These are phyloP conservation scores for Ophiorrhiza pumila DNA, from an alignment of 257 asterid genomes.

Conservation along the genomic window DNA sequence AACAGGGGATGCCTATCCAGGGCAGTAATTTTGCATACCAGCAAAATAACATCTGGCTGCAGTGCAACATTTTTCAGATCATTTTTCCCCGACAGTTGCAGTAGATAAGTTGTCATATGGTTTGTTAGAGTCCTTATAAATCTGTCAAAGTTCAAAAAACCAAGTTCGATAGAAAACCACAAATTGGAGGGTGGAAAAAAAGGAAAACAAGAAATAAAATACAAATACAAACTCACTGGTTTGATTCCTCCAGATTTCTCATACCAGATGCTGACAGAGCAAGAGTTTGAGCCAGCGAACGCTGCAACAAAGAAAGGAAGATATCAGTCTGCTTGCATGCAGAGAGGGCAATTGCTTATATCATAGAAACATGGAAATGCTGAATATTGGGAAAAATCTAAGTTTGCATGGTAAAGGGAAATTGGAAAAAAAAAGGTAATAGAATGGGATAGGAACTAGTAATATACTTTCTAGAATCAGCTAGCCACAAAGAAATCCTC, in stretches of 20 bases:
- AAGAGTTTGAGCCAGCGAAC: conserved; percentile 88
- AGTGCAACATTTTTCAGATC: conserved; percentile 73
- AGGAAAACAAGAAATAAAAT: conserved; percentile 3
- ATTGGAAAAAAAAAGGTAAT: background rate
- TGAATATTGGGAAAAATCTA: background rate
- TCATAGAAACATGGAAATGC: no score
- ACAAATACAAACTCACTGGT: conserved; percentile 53
- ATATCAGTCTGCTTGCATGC: conserved; percentile 8
- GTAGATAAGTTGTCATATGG: conserved; percentile 66
- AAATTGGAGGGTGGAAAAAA: conserved; percentile 13
- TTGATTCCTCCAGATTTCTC: conserved; percentile 51
- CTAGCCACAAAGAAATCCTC: conserved; percentile 2
- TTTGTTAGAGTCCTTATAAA: conserved; percentile 61
- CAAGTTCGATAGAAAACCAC: conserved; percentile 17
- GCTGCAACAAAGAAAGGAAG: conserved; percentile 47
- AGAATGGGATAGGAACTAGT: background rate
- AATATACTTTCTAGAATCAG: background rate
- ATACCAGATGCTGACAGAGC: conserved; percentile 74
- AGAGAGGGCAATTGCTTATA: conserved; percentile 3
- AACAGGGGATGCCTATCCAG: background rate
- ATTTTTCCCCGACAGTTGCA: conserved; percentile 64
- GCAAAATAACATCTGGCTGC: conserved; percentile 80
- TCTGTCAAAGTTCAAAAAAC: conserved; percentile 38
- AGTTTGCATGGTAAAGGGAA: conserved; percentile 1
- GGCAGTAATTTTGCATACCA: conserved; percentile 42